Conservation (phyloP, 2,329 filamentous ascomycete species). For the Niveomyces coronatus region DNA sequence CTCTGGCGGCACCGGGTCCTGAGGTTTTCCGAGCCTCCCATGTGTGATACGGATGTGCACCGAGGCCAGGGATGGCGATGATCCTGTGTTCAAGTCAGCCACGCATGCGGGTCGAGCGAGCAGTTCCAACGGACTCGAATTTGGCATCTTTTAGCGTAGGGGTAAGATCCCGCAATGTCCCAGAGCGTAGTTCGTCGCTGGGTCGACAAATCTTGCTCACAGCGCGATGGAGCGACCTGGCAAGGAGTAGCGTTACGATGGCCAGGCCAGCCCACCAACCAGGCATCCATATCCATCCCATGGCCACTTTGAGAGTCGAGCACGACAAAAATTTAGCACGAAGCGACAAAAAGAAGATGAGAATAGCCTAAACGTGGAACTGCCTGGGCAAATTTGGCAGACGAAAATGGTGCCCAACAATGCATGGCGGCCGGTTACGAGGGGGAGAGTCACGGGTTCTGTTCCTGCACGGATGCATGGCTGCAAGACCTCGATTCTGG, state of each 20-base stretch:
- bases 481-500: not conserved
- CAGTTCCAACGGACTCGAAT: slow-evolving; percentile 7
- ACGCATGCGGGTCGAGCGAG: not conserved
- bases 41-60: slow-evolving; percentile 12
- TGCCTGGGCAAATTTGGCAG: not conserved
- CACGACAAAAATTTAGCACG: not conserved
- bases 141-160: slow-evolving; percentile 2
- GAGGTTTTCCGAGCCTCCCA: slow-evolving; percentile 8
- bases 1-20: not conserved
- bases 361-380: not conserved
- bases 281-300: not conserved
- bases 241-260: not conserved
- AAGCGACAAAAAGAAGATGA: not conserved
- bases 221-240: not conserved
- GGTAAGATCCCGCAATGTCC: slow-evolving; percentile 1
- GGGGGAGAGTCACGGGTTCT: not conserved
- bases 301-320: not conserved
- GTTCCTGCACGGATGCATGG: no score
- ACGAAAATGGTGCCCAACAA: not conserved
- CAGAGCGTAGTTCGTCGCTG: not conserved
- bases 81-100: slow-evolving; percentile 9
- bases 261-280: not conserved
- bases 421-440: not conserved
- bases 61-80: slow-evolving; percentile 14
- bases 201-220: not conserved